Evolutionary conservation across 2,329 filamentous ascomycete species (phyloP), one percentile per base, ranked within the genome.

Genomic region (Periconia digitata): DNA sequence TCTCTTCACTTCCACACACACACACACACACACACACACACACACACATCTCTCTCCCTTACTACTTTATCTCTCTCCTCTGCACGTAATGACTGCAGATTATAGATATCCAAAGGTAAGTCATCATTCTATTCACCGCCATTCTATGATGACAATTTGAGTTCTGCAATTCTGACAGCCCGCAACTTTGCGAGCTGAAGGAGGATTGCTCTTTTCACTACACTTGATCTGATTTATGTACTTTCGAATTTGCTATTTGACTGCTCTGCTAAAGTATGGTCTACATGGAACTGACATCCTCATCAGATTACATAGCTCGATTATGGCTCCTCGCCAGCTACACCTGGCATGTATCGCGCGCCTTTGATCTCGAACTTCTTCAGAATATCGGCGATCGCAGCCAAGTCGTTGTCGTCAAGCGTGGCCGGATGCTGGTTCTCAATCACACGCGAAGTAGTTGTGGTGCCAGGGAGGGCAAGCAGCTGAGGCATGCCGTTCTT

Each of bases 391-490:
- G 78, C 75, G 44, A 84, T 73, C 58, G 79, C 77, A 38, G 75
- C 74, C 66, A 82, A 55, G 41, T 80, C 76, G 24, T 71, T 67
- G n/a, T 76, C 72, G 42, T 62, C 73, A 34, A 81, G 63, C 29
- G 72, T 66, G 17, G 77, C 70, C 79, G 84, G 54, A 86, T 74
- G 77, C 24, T 75, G 69, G 56, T 89, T 89, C 74, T 88, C 85
- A n/a, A 72, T 59, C 10, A 87, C 76, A 18, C 84, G 75, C 32
- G 72, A 76, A 8, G 71, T 72, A 4, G 76, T 82, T 0, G 81
- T 82, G 8, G 85, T 80, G 2, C 85, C 85, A 0, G 85, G 86
- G 51, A 89, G 87, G 6, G 85, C 85, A 43, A 89, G 80, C 51
- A 87, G 80, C 23, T 62, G 67, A 18, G 80, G 80, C 76, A 81